phyloP scores from a whole-genome alignment of 208 protist genomes.

The Leishmania tarentolae region DNA sequence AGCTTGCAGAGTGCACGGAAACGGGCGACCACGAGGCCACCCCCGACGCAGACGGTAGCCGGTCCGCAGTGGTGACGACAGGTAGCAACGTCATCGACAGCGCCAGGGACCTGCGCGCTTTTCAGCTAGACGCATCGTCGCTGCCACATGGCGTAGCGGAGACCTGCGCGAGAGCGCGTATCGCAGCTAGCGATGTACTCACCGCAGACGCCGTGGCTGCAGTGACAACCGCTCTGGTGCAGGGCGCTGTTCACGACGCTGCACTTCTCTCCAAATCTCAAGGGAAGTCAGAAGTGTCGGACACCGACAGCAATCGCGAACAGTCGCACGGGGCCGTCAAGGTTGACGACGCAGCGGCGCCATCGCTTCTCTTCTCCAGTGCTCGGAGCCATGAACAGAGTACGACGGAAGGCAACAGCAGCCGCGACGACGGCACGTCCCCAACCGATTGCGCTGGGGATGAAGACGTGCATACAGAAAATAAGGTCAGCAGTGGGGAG shows the following conservation, averaged over 20 bases:
- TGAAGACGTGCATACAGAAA: constrained; percentile 5
- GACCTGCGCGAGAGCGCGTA: background rate
- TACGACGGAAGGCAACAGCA: background rate
- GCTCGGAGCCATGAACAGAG: background rate
- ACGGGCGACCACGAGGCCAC: background rate
- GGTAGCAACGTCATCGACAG: background rate
- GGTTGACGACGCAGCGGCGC: background rate
- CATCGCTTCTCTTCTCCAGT: background rate
- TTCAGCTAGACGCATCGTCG: constrained; percentile 7
- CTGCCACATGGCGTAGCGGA: background rate
- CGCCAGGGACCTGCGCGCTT: constrained; percentile 2
- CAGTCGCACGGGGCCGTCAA: background rate
- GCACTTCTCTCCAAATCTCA: background rate
- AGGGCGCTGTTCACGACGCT: background rate
- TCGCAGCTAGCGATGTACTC: too few relatives aligned
- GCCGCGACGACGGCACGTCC: too few relatives aligned
- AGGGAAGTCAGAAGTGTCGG: background rate
- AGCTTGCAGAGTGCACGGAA: background rate
- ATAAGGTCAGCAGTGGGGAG: constrained; percentile 16
- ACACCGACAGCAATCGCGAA: background rate
- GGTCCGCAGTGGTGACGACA: background rate
- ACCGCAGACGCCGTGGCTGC: background rate
- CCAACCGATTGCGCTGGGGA: background rate
- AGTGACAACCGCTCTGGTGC: background rate
- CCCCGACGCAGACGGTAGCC: background rate